Conservation (phyloP, 139 green algal species). For the Klebsormidium nitens region DNA sequence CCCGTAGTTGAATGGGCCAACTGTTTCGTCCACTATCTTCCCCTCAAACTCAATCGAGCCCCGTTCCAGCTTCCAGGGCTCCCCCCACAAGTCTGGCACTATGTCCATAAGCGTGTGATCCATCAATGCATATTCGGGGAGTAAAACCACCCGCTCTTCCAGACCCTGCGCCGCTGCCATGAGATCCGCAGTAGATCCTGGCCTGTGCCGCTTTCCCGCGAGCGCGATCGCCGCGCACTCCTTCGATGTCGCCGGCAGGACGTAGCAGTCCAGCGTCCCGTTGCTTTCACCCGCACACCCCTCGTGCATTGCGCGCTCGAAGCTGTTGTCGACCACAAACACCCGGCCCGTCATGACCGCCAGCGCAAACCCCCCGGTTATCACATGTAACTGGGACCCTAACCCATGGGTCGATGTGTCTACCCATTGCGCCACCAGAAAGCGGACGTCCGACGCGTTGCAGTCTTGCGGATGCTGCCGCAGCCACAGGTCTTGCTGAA, state of each 20-base stretch:
- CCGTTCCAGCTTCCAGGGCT: no score
- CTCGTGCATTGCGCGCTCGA: constrained; percentile 6
- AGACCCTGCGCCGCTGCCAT: no score
- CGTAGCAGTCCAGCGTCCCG: constrained; percentile 9
- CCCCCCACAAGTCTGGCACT: no score
- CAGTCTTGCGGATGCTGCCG: constrained; percentile 9
- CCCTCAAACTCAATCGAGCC: no score
- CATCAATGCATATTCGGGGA: no score
- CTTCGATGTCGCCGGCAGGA: constrained; percentile 1
- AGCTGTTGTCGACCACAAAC: constrained; percentile 4
- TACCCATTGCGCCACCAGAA: constrained; percentile 6
- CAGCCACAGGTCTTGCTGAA: constrained; percentile 16
- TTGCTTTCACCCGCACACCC: background rate
- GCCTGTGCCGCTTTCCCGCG: no score
- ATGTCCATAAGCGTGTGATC: no score
- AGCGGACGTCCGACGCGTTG: background rate
- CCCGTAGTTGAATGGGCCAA: no score
- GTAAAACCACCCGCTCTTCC: no score
- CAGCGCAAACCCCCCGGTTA: constrained; percentile 3
- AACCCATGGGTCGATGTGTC: constrained; percentile 8
- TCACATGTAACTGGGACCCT: constrained; percentile 29
- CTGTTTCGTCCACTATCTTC: no score
- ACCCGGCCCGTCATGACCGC: constrained; percentile 5
- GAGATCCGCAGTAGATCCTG: no score
- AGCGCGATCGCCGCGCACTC: background rate